These are phyloP conservation scores for Malassezia slooffiae DNA, from an alignment of 1,284 basidiomycete genomes.

Conservation along the genomic window DNA sequence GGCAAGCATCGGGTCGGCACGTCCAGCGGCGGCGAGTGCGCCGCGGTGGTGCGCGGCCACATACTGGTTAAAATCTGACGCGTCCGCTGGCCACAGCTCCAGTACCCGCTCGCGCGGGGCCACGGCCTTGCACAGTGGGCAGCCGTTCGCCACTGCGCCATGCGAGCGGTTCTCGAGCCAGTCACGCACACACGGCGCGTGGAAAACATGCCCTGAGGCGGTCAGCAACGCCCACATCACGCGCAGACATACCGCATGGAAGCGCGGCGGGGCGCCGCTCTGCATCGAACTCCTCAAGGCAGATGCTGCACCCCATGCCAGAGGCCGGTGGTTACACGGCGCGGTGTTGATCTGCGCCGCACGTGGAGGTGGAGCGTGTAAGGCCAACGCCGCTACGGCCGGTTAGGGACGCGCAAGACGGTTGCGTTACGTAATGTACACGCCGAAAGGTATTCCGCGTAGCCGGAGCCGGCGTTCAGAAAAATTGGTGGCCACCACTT, in stretches of 20 bases:
- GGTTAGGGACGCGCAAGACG: too few species aligned
- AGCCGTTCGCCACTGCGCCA: conserved; percentile 1
- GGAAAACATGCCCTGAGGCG: conserved; percentile 8
- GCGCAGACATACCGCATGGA: conserved; percentile 6
- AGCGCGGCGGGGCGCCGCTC: conserved; percentile 11
- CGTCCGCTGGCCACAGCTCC: conserved; percentile 9
- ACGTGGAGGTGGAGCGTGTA: too few species aligned
- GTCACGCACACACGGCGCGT: conserved; percentile 8
- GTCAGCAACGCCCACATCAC: too few species aligned
- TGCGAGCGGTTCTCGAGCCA: conserved; percentile 5
- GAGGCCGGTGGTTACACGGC: too few species aligned
- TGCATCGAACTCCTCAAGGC: conserved; percentile 7
- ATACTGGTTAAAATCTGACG: conserved; percentile 9
- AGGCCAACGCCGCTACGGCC: too few species aligned
- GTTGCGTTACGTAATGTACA: too few species aligned
- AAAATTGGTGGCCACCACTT: too few species aligned
- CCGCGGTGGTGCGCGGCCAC: conserved; percentile 4
- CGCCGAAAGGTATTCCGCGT: too few species aligned
- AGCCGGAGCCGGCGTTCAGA: too few species aligned
- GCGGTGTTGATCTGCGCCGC: too few species aligned
- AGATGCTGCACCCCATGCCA: conserved; percentile 12
- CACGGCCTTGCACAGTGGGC: conserved; percentile 12
- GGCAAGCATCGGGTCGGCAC: background rate
- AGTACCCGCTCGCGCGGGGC: background rate
- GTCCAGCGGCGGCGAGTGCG: background rate